Evolutionary conservation across 2,329 filamentous ascomycete genomes (phyloP).

Genomic region (Monosporascus sp.): DNA sequence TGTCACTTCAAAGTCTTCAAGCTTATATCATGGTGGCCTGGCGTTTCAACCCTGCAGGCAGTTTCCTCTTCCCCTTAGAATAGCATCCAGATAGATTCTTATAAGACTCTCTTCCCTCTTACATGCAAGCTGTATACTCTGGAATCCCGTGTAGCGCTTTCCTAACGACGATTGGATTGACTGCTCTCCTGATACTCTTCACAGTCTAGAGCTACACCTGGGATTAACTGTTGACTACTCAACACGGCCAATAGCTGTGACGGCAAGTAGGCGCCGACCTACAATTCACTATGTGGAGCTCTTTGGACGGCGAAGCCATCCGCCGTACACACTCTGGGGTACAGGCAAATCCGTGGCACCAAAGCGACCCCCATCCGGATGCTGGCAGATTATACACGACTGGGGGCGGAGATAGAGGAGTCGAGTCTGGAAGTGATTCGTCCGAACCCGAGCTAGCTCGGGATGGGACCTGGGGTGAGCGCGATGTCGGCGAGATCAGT

Average conservation of each 20-base stretch:
- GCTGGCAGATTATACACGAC: constrained; percentile 3
- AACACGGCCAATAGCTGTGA: not conserved
- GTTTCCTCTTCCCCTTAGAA: no score
- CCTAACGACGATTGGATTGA: no score
- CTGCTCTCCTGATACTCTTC: no score
- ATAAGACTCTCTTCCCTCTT: no score
- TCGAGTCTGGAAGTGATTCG: constrained; percentile 7
- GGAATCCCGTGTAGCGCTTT: no score
- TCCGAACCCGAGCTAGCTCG: constrained; percentile 1
- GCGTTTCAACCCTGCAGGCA: no score
- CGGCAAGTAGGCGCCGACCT: not conserved
- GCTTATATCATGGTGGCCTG: no score
- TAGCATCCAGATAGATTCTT: no score
- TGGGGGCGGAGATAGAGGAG: not conserved
- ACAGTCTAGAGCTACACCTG: no score
- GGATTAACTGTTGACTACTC: no score
- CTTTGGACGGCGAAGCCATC: constrained; percentile 26
- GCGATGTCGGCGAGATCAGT: constrained; percentile 28
- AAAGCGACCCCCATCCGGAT: constrained; percentile 16
- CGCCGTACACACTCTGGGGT: constrained; percentile 27
- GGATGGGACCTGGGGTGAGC: constrained; percentile 33
- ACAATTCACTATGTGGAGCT: constrained; percentile 25
- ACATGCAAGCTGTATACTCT: no score
- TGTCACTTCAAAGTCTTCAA: no score
- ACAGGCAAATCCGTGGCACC: constrained; percentile 20